Percentiles rank a stretch among this genome's conserved stretches.
Evolutionary conservation across 495 filamentous ascomycete genomes (phyloP).

Genomic region (Platismatia glauca): DNA sequence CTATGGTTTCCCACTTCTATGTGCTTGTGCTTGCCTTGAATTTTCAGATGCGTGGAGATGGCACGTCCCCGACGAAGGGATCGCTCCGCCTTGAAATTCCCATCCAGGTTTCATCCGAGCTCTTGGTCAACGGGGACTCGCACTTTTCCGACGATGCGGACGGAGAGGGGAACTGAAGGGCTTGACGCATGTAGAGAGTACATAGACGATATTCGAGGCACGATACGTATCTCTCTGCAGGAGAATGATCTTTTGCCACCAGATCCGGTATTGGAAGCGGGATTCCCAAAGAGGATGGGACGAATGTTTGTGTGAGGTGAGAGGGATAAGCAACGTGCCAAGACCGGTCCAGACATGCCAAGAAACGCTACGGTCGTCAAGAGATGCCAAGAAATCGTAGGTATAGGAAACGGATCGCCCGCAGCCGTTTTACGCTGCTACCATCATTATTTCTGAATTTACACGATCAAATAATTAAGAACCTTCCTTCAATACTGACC

Average conservation of each 20-base stretch:
- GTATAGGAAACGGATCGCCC: too few relatives aligned
- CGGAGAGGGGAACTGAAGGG: neutral
- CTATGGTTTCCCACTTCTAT: neutral
- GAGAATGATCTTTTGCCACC: neutral
- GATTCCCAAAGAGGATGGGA: neutral
- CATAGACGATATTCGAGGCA: neutral
- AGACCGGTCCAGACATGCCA: neutral
- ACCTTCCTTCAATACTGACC: too few relatives aligned
- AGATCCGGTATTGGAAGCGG: neutral
- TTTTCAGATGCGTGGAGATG: neutral
- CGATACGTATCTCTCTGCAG: too few relatives aligned
- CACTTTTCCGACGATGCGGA: conserved; percentile 2
- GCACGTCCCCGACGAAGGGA: neutral
- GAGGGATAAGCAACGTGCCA: neutral
- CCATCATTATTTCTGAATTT: too few relatives aligned
- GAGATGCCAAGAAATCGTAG: too few relatives aligned
- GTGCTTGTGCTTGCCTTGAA: neutral
- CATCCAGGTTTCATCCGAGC: neutral
- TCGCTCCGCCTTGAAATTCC: neutral
- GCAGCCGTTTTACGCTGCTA: too few relatives aligned
- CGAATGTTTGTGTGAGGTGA: neutral
- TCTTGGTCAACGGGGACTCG: neutral
- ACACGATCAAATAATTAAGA: too few relatives aligned
- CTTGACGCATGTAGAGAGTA: neutral
- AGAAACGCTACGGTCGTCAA: too few relatives aligned